These are phyloP conservation scores for Musa balbisiana DNA, from an alignment of 202 grass and related monocot species.

Conservation along the genomic window DNA sequence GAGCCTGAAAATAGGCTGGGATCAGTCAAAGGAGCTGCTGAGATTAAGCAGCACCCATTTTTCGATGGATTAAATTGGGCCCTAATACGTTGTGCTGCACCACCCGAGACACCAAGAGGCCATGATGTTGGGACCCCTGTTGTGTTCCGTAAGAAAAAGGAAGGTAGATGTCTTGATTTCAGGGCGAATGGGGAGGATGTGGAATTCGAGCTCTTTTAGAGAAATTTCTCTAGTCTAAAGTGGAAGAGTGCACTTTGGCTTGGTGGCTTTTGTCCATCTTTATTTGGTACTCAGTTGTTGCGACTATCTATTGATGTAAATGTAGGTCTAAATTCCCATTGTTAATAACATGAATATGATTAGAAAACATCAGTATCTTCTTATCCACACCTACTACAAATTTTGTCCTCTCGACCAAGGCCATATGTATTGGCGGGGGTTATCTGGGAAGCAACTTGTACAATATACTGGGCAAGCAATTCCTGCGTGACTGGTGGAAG, in stretches of 20 bases:
- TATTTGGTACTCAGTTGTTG: conserved; percentile 24
- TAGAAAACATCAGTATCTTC: too few species aligned
- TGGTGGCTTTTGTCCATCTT: not conserved
- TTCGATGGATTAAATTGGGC: conserved; percentile 98
- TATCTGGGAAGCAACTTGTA: too few species aligned
- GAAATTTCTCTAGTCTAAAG: conserved; percentile 19
- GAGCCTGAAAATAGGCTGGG: conserved; percentile 82
- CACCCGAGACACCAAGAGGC: conserved; percentile 59
- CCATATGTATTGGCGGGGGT: too few species aligned
- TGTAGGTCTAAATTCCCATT: conserved; percentile 3
- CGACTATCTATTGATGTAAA: conserved; percentile 21
- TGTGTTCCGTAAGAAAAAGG: conserved; percentile 56
- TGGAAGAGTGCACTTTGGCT: conserved; percentile 16
- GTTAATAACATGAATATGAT: conserved; percentile 10
- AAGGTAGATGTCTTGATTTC: conserved; percentile 93
- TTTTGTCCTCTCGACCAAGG: too few species aligned
- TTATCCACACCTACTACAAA: not conserved
- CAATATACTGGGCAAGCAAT: too few species aligned
- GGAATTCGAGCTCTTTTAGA: conserved; percentile 91
- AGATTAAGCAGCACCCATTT: conserved; percentile 93
- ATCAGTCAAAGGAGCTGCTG: conserved; percentile 72
- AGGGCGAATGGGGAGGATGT: conserved; percentile 74
- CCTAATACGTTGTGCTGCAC: conserved; percentile 75
- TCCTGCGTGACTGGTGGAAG: too few species aligned
- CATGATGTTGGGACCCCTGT: conserved; percentile 34